Evolutionary conservation across 495 filamentous ascomycete species (phyloP).

Genomic region (Penicillium coprophilum): DNA sequence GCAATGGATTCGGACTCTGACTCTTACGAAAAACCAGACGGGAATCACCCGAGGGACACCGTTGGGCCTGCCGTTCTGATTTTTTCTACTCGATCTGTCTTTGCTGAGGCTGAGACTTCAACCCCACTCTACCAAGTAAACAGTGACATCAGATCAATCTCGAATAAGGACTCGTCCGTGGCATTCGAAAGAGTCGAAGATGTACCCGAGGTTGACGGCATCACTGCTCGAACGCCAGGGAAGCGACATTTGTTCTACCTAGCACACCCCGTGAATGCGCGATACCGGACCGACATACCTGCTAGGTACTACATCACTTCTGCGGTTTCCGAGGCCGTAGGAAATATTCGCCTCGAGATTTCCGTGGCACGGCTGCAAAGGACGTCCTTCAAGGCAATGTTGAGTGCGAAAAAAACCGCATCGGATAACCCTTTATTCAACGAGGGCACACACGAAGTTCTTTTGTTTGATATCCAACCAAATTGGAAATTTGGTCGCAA

Average conservation of each 20-base stretch:
- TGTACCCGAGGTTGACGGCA: neutral
- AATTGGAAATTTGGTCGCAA: constrained; percentile 8
- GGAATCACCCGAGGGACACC: neutral
- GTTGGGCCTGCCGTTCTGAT: constrained; percentile 1
- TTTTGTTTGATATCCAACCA: constrained; percentile 3
- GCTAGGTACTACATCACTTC: constrained; percentile 21
- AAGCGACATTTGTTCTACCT: constrained; percentile 17
- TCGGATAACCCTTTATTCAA: constrained; percentile 16
- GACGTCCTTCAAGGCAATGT: constrained; percentile 12
- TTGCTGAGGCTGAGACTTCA: neutral
- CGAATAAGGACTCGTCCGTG: constrained; percentile 5
- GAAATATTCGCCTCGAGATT: constrained; percentile 21
- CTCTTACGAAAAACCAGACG: neutral
- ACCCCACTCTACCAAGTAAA: constrained; percentile 1
- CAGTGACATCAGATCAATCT: constrained; percentile 5
- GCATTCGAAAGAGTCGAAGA: constrained; percentile 4
- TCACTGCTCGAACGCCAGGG: neutral
- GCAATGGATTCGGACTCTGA: constrained; percentile 6
- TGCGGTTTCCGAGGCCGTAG: constrained; percentile 11
- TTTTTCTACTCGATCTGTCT: neutral
- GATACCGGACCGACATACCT: constrained; percentile 22
- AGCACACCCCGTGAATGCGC: constrained; percentile 18
- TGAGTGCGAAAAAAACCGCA: constrained; percentile 13
- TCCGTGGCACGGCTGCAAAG: constrained; percentile 13
- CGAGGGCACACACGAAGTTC: neutral